Evolutionary conservation across 768 basidiomycete species (phyloP), one percentile per base, ranked within the genome.

Genomic region (Crassisporium funariophilum): DNA sequence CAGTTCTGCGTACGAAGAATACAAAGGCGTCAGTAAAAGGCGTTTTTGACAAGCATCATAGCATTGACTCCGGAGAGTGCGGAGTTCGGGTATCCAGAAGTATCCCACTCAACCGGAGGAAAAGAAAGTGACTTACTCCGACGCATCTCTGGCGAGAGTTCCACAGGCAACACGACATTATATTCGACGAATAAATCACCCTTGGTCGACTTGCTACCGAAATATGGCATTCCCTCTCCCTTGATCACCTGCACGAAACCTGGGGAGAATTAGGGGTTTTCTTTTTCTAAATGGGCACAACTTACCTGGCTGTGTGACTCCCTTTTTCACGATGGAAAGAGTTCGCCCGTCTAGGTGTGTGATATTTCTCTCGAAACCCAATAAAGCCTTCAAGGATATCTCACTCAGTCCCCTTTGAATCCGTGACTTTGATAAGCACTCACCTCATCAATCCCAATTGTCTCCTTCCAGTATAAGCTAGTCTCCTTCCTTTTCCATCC

Each of bases 151-250:
- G 79, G 59, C 38, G 84, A 75, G 24, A 99, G 67, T 44, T 85
- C 77, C 39, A 78, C 68, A 3, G 97, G 97, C 44, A 99, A 68
- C 13, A 98, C 85, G 39, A 99, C 91, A 46, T 81, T 91, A 69
- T 95, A 99, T 66, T 98, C 95, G 43, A 99, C 77, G 58, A 82
- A 98, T 37, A 99, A 72, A 63, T 95, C 86, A 12, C 97, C 97
- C 52, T 82, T 74, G n/a, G 68, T 61, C 8, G 71, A 68, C 48
- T 37, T 46, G 4, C 73, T 67, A 46, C 81, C 79, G 59, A 79
- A 85, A 27, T 83, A 62, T 1, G 91, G 88, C 86, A 98, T 92
- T 4, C 97, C 97, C 64, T 99, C 92, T 21, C 81, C 92, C 52
- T 84, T 78, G 46, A 98, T 76, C 10, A 77, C 79, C 62, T 98